Evolutionary conservation across 495 filamentous ascomycete species (phyloP), one percentile per base, ranked within the genome.

Genomic region (Aspergillus bertholletiae): DNA sequence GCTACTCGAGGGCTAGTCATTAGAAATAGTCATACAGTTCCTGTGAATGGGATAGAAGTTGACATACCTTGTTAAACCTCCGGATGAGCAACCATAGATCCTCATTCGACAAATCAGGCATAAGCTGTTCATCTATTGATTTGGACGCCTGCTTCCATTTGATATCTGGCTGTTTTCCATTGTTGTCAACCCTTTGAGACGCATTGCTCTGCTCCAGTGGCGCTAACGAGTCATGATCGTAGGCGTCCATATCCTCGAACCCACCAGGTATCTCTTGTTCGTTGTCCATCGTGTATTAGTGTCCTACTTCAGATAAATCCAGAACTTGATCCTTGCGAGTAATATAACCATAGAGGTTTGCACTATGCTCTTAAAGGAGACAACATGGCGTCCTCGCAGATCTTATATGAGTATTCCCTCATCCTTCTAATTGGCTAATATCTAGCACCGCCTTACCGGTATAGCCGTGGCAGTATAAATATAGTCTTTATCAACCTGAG

Each of bases 1-100:
- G 90, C 89, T 92, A 48, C 27, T 50, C 8, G 18, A 30, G 12
- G 50, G 45, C 20, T 37, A 41, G 17, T 20, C 9, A 18, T 21
- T 13, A n/a, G 48, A 9, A 13, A 28, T 2, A 17, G 5, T 17
- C 6, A 2, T 7, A 37, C 18, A n/a, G 9, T 43, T 18, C 20
- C 22, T 17, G 8, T 28, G 22, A 23, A 12, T 3, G 32, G 27
- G n/a, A 22, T 2, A 24, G 30, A 9, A 32, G 13, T 17, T 20
- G 11, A 37, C 46, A 41, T 70, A 84, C 87, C 79, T 91, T 90
- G 64, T 94, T 88, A 64, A 92, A 94, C 0, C 89, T 77, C 26
- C 89, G 80, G 49, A 90, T 71, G 4, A 92, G 74, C 50, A 84
- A 68, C 89, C 89, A 94, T 5, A 94, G 71, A 54, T 92, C 85